Percentiles rank a stretch among this genome's conserved stretches.
Conservation (phyloP, 1,284 basidiomycete species). For the Melampsora allii-populina region DNA sequence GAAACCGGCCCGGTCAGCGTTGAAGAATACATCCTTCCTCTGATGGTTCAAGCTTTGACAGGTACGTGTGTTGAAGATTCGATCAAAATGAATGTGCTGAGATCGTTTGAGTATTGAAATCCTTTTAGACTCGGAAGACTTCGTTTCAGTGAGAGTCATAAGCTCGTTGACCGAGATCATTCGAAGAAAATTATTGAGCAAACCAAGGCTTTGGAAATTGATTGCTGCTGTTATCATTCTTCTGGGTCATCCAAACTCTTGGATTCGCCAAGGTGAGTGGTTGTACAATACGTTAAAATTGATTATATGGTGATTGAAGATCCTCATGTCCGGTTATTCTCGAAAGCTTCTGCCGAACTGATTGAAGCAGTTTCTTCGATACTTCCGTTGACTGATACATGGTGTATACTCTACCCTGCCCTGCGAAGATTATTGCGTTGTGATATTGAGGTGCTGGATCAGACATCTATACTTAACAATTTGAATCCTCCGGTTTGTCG, state of each 20-base stretch:
- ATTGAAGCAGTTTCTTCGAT: slow-evolving; percentile 77
- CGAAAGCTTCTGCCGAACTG: slow-evolving; percentile 73
- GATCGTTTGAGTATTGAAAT: not conserved
- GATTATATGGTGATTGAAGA: not conserved
- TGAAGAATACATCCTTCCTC: slow-evolving; percentile 73
- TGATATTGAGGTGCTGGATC: slow-evolving; percentile 75
- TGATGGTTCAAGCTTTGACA: slow-evolving; percentile 88
- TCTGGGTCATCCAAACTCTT: slow-evolving; percentile 91
- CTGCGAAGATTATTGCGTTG: slow-evolving; percentile 78
- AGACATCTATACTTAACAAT: slow-evolving; percentile 67
- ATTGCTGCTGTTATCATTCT: slow-evolving; percentile 82
- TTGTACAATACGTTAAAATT: not conserved
- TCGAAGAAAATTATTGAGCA: slow-evolving; percentile 79
- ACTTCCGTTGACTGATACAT: slow-evolving; percentile 78
- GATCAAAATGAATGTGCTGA: not conserved
- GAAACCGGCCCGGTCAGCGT: slow-evolving; percentile 47
- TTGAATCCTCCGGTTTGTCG: slow-evolving; percentile 71
- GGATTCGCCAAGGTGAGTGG: slow-evolving; percentile 79
- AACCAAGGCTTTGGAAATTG: slow-evolving; percentile 90
- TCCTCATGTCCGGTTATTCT: not conserved
- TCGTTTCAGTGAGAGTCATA: slow-evolving; percentile 82
- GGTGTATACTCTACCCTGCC: slow-evolving; percentile 93
- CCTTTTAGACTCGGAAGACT: slow-evolving; percentile 80
- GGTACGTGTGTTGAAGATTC: slow-evolving; percentile 58
- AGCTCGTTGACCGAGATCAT: slow-evolving; percentile 77